A percentile compares a stretch with the other conserved stretches of the same genome.
Conservation (phyloP, 192 early-diverging fungal genomes). For the Podila clonocystis region DNA sequence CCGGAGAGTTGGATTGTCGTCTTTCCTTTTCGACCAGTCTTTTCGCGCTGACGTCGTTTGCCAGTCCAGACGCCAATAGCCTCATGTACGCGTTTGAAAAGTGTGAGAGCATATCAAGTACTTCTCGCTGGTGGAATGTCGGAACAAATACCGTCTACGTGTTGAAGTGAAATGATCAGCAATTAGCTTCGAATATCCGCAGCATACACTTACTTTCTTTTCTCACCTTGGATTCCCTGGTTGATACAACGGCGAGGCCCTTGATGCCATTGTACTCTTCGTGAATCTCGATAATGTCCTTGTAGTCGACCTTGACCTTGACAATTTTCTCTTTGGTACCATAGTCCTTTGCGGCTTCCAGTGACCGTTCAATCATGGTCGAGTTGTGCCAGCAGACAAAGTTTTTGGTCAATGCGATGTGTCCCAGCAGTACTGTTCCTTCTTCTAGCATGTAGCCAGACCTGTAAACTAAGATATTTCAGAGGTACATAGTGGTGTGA, state of each 20-base stretch:
- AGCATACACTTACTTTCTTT: no score
- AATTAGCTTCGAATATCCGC: no score
- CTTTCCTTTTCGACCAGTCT: background rate
- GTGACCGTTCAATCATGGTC: constrained; percentile 23
- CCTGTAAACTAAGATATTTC: constrained; percentile 20
- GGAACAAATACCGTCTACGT: constrained; percentile 30
- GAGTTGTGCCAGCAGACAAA: constrained; percentile 51
- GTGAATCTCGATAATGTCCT: constrained; percentile 22
- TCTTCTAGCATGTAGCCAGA: constrained; percentile 33
- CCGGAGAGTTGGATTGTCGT: background rate
- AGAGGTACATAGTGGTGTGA: background rate
- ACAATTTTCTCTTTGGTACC: background rate
- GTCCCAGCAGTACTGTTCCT: constrained; percentile 14
- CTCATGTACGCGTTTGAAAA: constrained; percentile 46
- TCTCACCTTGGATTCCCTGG: constrained; percentile 30
- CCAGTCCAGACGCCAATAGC: constrained; percentile 12
- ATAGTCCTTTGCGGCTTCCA: constrained; percentile 4
- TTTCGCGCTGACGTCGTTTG: background rate
- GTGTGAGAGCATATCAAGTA: constrained; percentile 36
- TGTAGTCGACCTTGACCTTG: constrained; percentile 22
- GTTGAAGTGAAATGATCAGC: background rate
- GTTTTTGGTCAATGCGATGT: constrained; percentile 39
- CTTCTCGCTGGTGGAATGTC: constrained; percentile 32
- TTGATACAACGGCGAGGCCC: constrained; percentile 26
- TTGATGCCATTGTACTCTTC: constrained; percentile 26